Evolutionary conservation across 108 stramenopile genomes (phyloP).

Genomic region (Discostella pseudostelligera): DNA sequence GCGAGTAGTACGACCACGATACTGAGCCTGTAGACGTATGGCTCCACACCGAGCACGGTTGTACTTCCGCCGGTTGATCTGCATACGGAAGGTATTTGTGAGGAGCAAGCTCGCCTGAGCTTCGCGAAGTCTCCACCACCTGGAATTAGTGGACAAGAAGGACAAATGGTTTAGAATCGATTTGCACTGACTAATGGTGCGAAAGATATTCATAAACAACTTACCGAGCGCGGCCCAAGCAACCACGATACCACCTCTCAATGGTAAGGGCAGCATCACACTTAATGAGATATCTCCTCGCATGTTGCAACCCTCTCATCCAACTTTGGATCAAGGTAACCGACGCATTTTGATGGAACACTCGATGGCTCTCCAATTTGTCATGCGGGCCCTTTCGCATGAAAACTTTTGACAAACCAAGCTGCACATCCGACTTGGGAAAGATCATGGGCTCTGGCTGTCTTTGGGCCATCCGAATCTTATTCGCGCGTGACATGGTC

Average conservation of each 20-base stretch:
- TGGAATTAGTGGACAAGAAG: conserved; percentile 11
- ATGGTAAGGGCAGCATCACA: conserved; percentile 64
- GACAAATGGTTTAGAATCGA: conserved; percentile 4
- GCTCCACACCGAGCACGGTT: conserved; percentile 55
- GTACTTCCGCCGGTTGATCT: conserved; percentile 56
- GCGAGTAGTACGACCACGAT: conserved; percentile 65
- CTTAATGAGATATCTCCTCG: conserved; percentile 58
- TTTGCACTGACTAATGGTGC: not conserved
- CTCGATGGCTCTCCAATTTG: conserved; percentile 82
- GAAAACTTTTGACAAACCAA: conserved; percentile 91
- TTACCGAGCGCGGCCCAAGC: conserved; percentile 72
- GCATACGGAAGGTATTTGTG: conserved; percentile 81
- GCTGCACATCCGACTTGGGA: conserved; percentile 82
- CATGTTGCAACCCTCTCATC: conserved; percentile 71
- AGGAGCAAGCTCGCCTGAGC: conserved; percentile 78
- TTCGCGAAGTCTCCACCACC: conserved; percentile 80
- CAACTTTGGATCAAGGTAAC: conserved; percentile 83
- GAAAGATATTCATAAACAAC: conserved; percentile 14
- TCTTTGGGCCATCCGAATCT: conserved; percentile 85
- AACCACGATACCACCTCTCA: conserved; percentile 83
- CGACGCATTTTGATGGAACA: conserved; percentile 72
- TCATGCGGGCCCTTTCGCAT: conserved; percentile 94
- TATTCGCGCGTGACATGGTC: conserved; percentile 77
- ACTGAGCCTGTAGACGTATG: conserved; percentile 66
- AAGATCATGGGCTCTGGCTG: conserved; percentile 81